These are phyloP conservation scores for Pseudopyricularia cyperi DNA, from an alignment of 2,329 filamentous ascomycete genomes.

Conservation along the genomic window DNA sequence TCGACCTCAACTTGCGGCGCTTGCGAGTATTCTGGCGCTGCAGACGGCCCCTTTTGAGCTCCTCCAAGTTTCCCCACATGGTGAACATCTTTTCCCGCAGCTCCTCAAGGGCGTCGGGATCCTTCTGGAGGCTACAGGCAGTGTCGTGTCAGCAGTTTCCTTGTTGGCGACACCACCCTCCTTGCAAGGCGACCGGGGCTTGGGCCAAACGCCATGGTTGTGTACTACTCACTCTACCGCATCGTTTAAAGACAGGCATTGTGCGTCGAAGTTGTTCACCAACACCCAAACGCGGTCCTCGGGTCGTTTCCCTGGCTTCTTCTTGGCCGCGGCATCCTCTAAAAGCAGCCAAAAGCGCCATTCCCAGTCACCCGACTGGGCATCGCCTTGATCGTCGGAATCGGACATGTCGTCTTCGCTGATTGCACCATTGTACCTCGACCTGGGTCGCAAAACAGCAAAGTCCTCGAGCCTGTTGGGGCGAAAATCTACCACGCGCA, in stretches of 20 bases:
- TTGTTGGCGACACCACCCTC: too few relatives aligned
- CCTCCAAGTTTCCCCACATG: constrained; percentile 79
- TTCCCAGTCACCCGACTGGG: constrained; percentile 42
- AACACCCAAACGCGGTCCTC: constrained; percentile 50
- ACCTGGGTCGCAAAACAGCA: constrained; percentile 27
- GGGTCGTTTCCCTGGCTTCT: constrained; percentile 10
- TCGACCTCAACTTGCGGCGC: constrained; percentile 8
- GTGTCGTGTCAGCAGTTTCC: constrained; percentile 18
- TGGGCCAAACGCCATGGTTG: constrained; percentile 7
- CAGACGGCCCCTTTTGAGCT: constrained; percentile 37
- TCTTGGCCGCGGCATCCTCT: constrained; percentile 44
- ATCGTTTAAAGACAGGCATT: constrained; percentile 33
- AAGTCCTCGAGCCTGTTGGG: constrained; percentile 63
- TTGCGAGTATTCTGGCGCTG: constrained; percentile 4
- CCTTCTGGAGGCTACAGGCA: constrained; percentile 31
- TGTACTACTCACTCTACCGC: constrained; percentile 23
- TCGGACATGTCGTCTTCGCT: constrained; percentile 37
- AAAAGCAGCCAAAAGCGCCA: constrained; percentile 75
- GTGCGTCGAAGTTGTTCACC: constrained; percentile 45
- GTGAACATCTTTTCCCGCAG: constrained; percentile 61
- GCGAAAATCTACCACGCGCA: constrained; percentile 72
- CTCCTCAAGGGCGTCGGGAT: constrained; percentile 29
- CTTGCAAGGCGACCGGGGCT: neutral
- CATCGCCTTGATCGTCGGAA: constrained; percentile 9
- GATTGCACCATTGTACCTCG: constrained; percentile 6